Evolutionary conservation across 2,329 filamentous ascomycete species (phyloP).

Genomic region (Didymella exigua): DNA sequence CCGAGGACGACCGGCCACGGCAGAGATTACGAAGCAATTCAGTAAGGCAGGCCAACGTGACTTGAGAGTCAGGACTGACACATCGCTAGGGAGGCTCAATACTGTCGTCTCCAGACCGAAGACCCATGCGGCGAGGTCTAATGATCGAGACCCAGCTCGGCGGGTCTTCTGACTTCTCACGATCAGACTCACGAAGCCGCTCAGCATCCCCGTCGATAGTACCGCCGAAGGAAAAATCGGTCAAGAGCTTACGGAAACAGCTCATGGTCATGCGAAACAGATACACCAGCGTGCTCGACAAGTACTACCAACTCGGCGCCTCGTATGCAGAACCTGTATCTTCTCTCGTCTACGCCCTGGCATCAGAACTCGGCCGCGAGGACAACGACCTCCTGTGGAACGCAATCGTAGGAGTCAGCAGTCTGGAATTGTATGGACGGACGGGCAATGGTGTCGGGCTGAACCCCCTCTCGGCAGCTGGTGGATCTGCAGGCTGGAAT

Average conservation of each 20-base stretch:
- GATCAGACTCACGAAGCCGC: slow-evolving; percentile 47
- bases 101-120: slow-evolving; percentile 68
- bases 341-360: slow-evolving; percentile 91
- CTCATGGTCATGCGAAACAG: slow-evolving; percentile 76
- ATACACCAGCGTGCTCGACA: slow-evolving; percentile 75
- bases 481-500: slow-evolving; percentile 73
- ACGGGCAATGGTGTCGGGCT: slow-evolving; percentile 79
- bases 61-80: slow-evolving; percentile 9
- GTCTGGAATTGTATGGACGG: slow-evolving; percentile 86
- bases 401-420: slow-evolving; percentile 92
- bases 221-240: slow-evolving; percentile 66
- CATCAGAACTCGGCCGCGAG: slow-evolving; percentile 91
- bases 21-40: slow-evolving; percentile 89
- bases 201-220: slow-evolving; percentile 44
- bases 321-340: slow-evolving; percentile 96
- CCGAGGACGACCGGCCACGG: slow-evolving; percentile 75
- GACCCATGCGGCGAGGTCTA: slow-evolving; percentile 66
- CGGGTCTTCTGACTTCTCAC: slow-evolving; percentile 49
- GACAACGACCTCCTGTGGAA: slow-evolving; percentile 97
- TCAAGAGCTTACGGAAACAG: slow-evolving; percentile 72
- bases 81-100: slow-evolving; percentile 60
- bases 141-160: slow-evolving; percentile 39
- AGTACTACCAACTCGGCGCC: slow-evolving; percentile 85
- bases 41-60: slow-evolving; percentile 56
- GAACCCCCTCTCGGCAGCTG: slow-evolving; percentile 59